Percentiles rank a stretch among this genome's conserved stretches.
These are phyloP conservation scores for Sanghuangporus sanghuang DNA, from an alignment of 1,284 basidiomycete species.

Conservation along the genomic window DNA sequence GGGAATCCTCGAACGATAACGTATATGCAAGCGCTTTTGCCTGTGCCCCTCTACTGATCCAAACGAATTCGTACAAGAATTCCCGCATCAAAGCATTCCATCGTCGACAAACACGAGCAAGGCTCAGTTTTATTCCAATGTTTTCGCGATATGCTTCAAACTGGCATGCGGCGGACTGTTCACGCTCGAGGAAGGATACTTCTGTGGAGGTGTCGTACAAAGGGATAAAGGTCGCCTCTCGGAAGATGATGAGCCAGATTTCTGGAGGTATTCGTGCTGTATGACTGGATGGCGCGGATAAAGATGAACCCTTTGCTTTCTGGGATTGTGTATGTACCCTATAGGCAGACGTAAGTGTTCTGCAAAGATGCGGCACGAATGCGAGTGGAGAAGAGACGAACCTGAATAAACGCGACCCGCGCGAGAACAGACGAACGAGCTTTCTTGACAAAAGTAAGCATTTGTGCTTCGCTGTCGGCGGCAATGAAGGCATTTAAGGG, in stretches of 20 bases:
- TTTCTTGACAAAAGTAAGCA: constrained; percentile 5
- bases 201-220: constrained; percentile 42
- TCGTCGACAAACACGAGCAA: constrained; percentile 48
- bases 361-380: background rate
- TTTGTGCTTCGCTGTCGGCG: background rate
- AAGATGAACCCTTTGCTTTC: background rate
- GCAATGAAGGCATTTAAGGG: background rate
- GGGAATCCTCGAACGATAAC: constrained; percentile 42
- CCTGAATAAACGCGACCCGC: constrained; percentile 8
- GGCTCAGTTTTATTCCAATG: constrained; percentile 43
- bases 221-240: constrained; percentile 40
- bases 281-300: background rate
- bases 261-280: constrained; percentile 36
- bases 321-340: background rate
- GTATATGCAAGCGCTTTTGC: constrained; percentile 53
- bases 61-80: constrained; percentile 60
- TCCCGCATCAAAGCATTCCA: constrained; percentile 52
- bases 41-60: constrained; percentile 55
- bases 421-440: background rate
- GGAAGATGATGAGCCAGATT: constrained; percentile 54
- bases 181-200: constrained; percentile 41
- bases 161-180: constrained; percentile 32
- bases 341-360: background rate
- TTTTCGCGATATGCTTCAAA: constrained; percentile 39
- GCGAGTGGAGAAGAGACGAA: background rate